Evolutionary conservation across 768 basidiomycete genomes (phyloP).

Genomic region (Macrolepiota dolichaula): DNA sequence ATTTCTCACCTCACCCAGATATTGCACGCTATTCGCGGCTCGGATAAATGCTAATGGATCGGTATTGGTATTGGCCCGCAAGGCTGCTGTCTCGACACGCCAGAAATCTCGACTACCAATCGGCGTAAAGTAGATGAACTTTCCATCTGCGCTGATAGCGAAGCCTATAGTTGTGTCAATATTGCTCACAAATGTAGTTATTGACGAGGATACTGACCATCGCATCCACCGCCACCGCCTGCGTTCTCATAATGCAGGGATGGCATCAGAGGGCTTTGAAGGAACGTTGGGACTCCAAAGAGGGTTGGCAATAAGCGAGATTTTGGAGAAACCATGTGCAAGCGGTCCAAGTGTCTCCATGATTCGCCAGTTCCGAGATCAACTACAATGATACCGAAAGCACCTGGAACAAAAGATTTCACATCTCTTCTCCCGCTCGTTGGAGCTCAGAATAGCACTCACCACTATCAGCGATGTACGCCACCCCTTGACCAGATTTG

Average conservation of each 20-base stretch:
- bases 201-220: slow-evolving; percentile 5
- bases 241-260: slow-evolving; percentile 10
- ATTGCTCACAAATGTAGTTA: neutral
- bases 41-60: slow-evolving; percentile 12
- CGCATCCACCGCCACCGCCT: slow-evolving; percentile 13
- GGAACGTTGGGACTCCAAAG: slow-evolving; percentile 14
- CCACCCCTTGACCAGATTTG: slow-evolving; percentile 14
- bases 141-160: slow-evolving; percentile 15
- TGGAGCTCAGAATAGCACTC: neutral
- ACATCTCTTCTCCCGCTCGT: neutral
- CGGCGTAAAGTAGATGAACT: slow-evolving; percentile 14
- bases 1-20: slow-evolving; percentile 12
- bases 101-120: slow-evolving; percentile 13
- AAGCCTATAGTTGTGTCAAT: slow-evolving; percentile 2
- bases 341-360: slow-evolving; percentile 15
- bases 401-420: slow-evolving; percentile 5
- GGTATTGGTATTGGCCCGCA: slow-evolving; percentile 10
- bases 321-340: slow-evolving; percentile 1
- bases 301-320: slow-evolving; percentile 15
- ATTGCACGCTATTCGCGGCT: slow-evolving; percentile 14
- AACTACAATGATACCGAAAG: slow-evolving; percentile 16
- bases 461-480: slow-evolving; percentile 17
- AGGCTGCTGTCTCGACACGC: slow-evolving; percentile 13
- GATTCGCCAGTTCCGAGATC: slow-evolving; percentile 17
- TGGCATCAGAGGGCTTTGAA: slow-evolving; percentile 8